Evolutionary conservation across 768 basidiomycete genomes (phyloP), one percentile per base, ranked within the genome.

Genomic region (Glaciozyma antarctica): DNA sequence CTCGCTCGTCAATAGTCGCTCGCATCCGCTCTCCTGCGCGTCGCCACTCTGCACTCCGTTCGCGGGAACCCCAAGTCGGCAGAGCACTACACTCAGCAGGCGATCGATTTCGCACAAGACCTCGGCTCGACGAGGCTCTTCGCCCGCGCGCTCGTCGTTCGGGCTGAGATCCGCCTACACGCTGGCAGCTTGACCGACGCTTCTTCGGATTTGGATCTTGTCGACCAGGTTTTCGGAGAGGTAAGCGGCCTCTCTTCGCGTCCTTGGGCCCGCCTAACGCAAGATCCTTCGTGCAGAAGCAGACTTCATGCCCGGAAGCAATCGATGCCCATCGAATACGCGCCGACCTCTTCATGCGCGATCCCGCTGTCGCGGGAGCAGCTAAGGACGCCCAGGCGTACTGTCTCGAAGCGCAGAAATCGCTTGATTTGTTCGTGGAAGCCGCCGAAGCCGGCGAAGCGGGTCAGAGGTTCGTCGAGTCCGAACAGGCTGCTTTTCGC

Each of bases 21-120:
- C 7, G 77, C 91, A 7, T 77, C 79, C 0, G 84, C 85, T 0
- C 77, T 88, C 4, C 82, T 93, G 64, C 79, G 83, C 3, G 78
- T 94, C 10, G 79, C 82, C 0, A 80, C 83, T 12, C 80, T 82
- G 0, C 89, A 91, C 71, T 79, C 84, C 24, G 75, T 78, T 0
- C 83, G 90, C 22, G 94, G 94, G 0, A 90, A 91, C 8, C 82
- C 85, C 5, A 83, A 87, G 26, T 90, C 93, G 72, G 85, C 89
- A 2, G 85, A 89, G 66, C 92, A 87, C 71, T 94, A 91, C 74
- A 81, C 86, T 0, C 80, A 86, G 48, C 86, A 90, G 73, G 88
- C 87, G 1, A 78, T 81, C n/a, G 83, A 85, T 24, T 78, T 97
- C 1, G 88, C 90, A 0, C 78, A 81, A 55, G 80, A 86, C 9